phyloP scores from a whole-genome alignment of 495 filamentous ascomycete species.

The Aspergillus affinis region DNA sequence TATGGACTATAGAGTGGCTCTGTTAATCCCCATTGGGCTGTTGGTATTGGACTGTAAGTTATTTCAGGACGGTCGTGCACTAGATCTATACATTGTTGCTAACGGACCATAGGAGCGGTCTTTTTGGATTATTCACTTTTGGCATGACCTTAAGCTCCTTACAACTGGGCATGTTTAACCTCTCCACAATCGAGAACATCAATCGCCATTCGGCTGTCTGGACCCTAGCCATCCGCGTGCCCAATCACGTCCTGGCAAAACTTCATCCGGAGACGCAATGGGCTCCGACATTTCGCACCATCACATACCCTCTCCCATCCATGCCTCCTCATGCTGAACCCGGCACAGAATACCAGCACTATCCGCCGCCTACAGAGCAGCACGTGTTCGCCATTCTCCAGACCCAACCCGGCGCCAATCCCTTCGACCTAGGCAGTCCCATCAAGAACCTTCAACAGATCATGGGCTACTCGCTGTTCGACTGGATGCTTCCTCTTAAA shows the following conservation, averaged over 20 bases:
- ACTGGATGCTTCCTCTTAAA: slow-evolving; percentile 74
- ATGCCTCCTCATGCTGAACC: slow-evolving; percentile 14
- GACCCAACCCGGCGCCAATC: slow-evolving; percentile 73
- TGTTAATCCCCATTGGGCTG: slow-evolving; percentile 52
- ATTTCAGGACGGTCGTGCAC: neutral
- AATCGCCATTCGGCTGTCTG: slow-evolving; percentile 60
- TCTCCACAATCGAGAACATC: slow-evolving; percentile 81
- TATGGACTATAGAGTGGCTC: slow-evolving; percentile 27
- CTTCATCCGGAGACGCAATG: slow-evolving; percentile 33
- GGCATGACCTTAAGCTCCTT: slow-evolving; percentile 72
- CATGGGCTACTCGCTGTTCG: slow-evolving; percentile 65
- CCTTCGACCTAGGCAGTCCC: slow-evolving; percentile 65
- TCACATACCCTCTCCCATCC: slow-evolving; percentile 42
- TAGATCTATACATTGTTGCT: slow-evolving; percentile 6
- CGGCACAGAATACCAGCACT: slow-evolving; percentile 8
- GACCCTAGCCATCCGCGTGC: slow-evolving; percentile 75
- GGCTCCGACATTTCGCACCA: slow-evolving; percentile 47
- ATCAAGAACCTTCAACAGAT: slow-evolving; percentile 70
- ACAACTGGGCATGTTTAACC: slow-evolving; percentile 66
- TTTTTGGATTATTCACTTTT: slow-evolving; percentile 74
- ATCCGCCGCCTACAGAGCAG: slow-evolving; percentile 24
- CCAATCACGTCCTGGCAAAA: slow-evolving; percentile 44
- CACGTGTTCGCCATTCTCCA: slow-evolving; percentile 75
- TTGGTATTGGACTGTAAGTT: slow-evolving; percentile 57
- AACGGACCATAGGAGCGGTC: slow-evolving; percentile 44